Percentiles rank a stretch among this genome's conserved stretches.
These are phyloP conservation scores for Prillingera fragicola DNA, from an alignment of 1,284 basidiomycete species.

Conservation along the genomic window DNA sequence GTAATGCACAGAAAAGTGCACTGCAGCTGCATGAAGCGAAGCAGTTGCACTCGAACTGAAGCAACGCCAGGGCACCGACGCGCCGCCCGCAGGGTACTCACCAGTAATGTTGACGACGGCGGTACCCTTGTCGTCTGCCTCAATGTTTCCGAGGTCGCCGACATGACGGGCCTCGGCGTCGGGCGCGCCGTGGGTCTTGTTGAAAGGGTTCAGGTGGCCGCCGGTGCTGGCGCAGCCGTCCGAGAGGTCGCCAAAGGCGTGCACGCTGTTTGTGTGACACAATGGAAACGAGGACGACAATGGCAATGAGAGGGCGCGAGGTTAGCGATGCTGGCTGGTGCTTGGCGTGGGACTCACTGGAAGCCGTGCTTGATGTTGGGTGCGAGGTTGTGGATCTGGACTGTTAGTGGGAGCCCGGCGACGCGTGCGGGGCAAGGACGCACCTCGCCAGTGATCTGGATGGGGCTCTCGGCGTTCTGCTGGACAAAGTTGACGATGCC, in stretches of 20 bases:
- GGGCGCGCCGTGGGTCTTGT: constrained; percentile 11
- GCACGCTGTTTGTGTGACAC: constrained; percentile 1
- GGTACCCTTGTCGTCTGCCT: constrained; percentile 33
- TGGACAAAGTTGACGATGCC: constrained; percentile 12
- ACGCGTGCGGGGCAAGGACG: constrained; percentile 14
- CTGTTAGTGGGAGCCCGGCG: not conserved
- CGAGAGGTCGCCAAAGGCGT: constrained; percentile 11
- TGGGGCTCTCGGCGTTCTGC: not conserved
- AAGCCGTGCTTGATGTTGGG: constrained; percentile 13
- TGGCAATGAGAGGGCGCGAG: not conserved
- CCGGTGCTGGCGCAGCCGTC: constrained; percentile 8
- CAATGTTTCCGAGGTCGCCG: constrained; percentile 19
- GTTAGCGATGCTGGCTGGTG: not conserved
- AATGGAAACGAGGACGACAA: not conserved
- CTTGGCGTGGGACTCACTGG: constrained; percentile 55
- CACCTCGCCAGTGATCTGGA: constrained; percentile 10
- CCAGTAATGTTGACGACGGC: constrained; percentile 13
- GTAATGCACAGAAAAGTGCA: too few species aligned
- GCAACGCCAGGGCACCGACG: not conserved
- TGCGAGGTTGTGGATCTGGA: constrained; percentile 8
- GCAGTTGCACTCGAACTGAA: not conserved
- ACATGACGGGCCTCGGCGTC: constrained; percentile 10
- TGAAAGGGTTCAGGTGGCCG: constrained; percentile 16
- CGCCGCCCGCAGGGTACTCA: constrained; percentile 13
- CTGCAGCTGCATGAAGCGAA: not conserved